Conservation (phyloP, 2,329 filamentous ascomycete genomes). For the Zasmidium angulare region DNA sequence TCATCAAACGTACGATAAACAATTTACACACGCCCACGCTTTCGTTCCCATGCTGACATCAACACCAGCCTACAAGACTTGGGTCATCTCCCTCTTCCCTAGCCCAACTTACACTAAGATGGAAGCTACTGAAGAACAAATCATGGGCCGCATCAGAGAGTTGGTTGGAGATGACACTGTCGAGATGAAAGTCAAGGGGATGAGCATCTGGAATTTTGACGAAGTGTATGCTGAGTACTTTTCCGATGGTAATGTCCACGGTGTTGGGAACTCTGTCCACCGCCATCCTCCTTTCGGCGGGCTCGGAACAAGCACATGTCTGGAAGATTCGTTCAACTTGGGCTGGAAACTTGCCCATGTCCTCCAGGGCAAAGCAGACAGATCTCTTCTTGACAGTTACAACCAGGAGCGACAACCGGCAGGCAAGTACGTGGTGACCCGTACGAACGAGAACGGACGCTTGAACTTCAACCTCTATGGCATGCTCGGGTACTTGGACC, state of each 20-base stretch:
- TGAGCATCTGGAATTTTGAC: neutral
- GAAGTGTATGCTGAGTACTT: conserved; percentile 4
- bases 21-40: too few species aligned
- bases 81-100: conserved; percentile 4
- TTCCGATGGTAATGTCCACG: conserved; percentile 24
- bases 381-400: conserved; percentile 2
- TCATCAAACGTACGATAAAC: conserved; percentile 4
- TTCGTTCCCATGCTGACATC: too few species aligned
- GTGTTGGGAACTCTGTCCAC: conserved; percentile 58
- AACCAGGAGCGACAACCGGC: neutral
- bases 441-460: conserved; percentile 1
- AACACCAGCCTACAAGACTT: too few species aligned
- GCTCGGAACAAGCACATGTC: conserved; percentile 44
- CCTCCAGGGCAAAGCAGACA: conserved; percentile 13
- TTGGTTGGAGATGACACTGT: conserved; percentile 7
- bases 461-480: conserved; percentile 7
- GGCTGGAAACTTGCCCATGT: conserved; percentile 22
- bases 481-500: conserved; percentile 15
- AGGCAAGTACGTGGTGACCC: conserved; percentile 12
- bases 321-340: conserved; percentile 13
- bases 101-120: neutral
- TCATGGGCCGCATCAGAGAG: conserved; percentile 2
- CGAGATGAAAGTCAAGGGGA: conserved; percentile 4
- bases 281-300: conserved; percentile 58
- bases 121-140: neutral